Base-by-base conservation (phyloP, 2,329 filamentous ascomycete genomes). In the Penicillium italicum region DNA sequence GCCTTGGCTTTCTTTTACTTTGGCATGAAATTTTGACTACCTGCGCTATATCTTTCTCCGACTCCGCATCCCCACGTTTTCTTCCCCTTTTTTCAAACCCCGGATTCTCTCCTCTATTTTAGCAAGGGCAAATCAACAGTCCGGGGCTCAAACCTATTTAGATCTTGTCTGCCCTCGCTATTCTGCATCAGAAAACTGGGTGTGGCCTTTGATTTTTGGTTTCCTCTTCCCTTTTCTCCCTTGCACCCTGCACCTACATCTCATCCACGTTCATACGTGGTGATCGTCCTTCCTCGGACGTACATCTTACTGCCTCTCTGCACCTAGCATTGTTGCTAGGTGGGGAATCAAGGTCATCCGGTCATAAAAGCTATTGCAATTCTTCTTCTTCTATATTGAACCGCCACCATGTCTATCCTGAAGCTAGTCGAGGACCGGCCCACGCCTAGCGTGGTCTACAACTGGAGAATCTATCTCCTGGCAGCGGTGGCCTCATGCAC, bases 371-470 rank as follows among this genome's bases (percentile, higher is more conserved):
- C 33, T 42, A 18, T 26, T 33, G n/a, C 24, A 14, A 52, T 45
- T 37, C 18, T 45, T 24, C 18, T 42, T 46, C 18, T 18, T 47
- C 4, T 28, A 16, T 50, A 41, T 46, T 41, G 7, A 43, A 11
- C 40, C 45, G 42, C 49, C 41, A 69, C 28, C 48, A 77, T 77
- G 74, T 70, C 68, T 52, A 69, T 76, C 59, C 70, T 77, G 9
- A 65, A 67, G 28, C 58, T 76, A 45, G 69, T 76, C 58, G 75
- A 77, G 64, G 75, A 77, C 57, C 65, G 82, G 62, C 82, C 81
- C 16, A 84, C 81, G 57, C 82, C 82, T 22, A 79, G 77, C 66
- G 74, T 74, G 50, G 81, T 85, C 53, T 85, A 84, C 76, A 84
- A 84, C 69, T 84, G 82, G 81, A 74, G 78, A 38, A 77, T 84